Percentiles rank a stretch among this genome's conserved stretches.
Conservation (phyloP, 164 flowering plant species). For the Vitis labrusca region DNA sequence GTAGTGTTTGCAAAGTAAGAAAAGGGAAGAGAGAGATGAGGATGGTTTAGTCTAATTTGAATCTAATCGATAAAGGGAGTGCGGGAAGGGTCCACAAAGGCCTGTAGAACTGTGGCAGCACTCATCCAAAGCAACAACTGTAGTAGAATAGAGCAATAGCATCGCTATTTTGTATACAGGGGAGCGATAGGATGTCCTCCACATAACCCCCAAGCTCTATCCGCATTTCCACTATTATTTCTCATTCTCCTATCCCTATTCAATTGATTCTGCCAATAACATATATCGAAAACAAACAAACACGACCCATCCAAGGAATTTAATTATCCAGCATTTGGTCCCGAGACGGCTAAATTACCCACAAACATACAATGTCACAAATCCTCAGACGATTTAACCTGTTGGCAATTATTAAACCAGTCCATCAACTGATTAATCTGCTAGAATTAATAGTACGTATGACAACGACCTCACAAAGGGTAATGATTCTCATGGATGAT, state of each 20-base stretch:
- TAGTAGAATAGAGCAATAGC: too few relatives aligned
- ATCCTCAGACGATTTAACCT: neutral
- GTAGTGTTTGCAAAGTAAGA: too few relatives aligned
- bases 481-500: neutral
- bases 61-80: too few relatives aligned
- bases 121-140: too few relatives aligned
- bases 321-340: conserved; percentile 22
- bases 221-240: neutral
- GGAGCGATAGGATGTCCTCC: too few relatives aligned
- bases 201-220: too few relatives aligned
- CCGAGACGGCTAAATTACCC: conserved; percentile 8
- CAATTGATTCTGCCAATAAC: neutral
- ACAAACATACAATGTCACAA: conserved; percentile 10
- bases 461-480: neutral
- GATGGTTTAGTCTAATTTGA: too few relatives aligned
- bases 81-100: too few relatives aligned
- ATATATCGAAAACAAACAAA: conserved; percentile 2
- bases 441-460: neutral
- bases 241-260: neutral
- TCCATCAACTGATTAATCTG: conserved; percentile 8
- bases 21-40: too few relatives aligned
- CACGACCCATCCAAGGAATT: conserved; percentile 17
- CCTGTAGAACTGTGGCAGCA: too few relatives aligned
- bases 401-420: neutral
- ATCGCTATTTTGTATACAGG: neutral